A percentile compares a stretch with the other conserved stretches of the same genome.
These are phyloP conservation scores for Moesziomyces antarcticus DNA, from an alignment of 1,284 basidiomycete species.

Conservation along the genomic window DNA sequence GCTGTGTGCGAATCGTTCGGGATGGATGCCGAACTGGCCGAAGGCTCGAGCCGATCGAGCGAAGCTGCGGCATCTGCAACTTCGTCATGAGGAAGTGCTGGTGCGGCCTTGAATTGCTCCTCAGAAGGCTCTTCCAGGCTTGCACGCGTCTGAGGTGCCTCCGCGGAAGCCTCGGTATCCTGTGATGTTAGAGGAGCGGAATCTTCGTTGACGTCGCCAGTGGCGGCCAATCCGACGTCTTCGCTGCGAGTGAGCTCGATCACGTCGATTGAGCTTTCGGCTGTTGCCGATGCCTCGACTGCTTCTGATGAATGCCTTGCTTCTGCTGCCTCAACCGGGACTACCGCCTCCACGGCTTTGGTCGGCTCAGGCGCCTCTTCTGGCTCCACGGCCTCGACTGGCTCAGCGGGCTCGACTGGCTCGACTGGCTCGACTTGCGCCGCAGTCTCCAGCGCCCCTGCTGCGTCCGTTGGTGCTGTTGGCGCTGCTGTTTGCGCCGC, in stretches of 20 bases:
- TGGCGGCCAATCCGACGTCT: background rate
- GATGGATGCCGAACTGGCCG: background rate
- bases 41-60: background rate
- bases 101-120: background rate
- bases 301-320: background rate
- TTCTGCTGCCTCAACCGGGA: background rate
- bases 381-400: background rate
- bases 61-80: background rate
- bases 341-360: background rate
- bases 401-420: no score
- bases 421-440: background rate
- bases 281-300: background rate
- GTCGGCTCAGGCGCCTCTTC: background rate
- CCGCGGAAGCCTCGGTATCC: background rate
- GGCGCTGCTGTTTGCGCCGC: background rate
- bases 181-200: background rate
- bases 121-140: background rate
- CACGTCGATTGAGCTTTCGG: background rate
- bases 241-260: background rate
- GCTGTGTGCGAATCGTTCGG: background rate
- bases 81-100: background rate
- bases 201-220: no score
- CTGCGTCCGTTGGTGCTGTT: background rate
- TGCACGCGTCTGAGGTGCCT: background rate
- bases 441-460: background rate